These are phyloP conservation scores for Penicillium sp. DNA, from an alignment of 2,329 filamentous ascomycete genomes.

Conservation along the genomic window DNA sequence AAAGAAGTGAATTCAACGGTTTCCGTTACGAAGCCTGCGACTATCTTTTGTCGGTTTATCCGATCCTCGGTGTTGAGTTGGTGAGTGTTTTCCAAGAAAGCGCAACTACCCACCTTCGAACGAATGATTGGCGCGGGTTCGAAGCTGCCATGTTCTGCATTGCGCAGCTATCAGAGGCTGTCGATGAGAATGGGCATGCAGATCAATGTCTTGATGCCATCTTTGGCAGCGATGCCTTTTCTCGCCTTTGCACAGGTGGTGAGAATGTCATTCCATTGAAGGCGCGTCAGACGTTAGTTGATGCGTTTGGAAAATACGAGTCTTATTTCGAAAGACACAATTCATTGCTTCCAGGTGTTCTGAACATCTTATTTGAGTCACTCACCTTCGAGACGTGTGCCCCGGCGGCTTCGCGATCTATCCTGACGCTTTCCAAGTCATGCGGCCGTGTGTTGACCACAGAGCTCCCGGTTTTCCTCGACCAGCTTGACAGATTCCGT, in stretches of 20 bases:
- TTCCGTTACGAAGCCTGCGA: slow-evolving; percentile 48
- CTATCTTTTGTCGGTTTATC: slow-evolving; percentile 45
- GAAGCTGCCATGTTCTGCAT: slow-evolving; percentile 47
- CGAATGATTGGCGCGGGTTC: slow-evolving; percentile 42
- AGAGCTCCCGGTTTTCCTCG: slow-evolving; percentile 44
- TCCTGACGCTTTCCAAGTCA: slow-evolving; percentile 44
- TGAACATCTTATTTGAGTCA: slow-evolving; percentile 47
- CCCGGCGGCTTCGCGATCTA: slow-evolving; percentile 43
- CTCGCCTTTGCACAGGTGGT: slow-evolving; percentile 32
- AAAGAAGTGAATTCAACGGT: slow-evolving; percentile 41
- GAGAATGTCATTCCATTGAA: slow-evolving; percentile 35
- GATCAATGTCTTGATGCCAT: slow-evolving; percentile 42
- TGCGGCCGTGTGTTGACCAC: slow-evolving; percentile 41
- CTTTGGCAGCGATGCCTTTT: slow-evolving; percentile 39
- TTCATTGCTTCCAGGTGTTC: slow-evolving; percentile 38
- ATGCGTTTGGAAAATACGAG: slow-evolving; percentile 45
- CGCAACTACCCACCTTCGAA: slow-evolving; percentile 32
- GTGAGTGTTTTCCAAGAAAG: slow-evolving; percentile 42
- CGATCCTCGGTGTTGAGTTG: slow-evolving; percentile 43
- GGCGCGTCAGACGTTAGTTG: slow-evolving; percentile 42
- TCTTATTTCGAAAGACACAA: slow-evolving; percentile 46
- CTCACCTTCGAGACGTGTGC: slow-evolving; percentile 43
- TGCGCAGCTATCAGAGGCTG: slow-evolving; percentile 44
- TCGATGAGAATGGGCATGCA: slow-evolving; percentile 44
- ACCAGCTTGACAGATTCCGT: slow-evolving; percentile 41